These are phyloP conservation scores for Entomophthora muscae DNA, from an alignment of 371 early-diverging fungal genomes.

Conservation along the genomic window DNA sequence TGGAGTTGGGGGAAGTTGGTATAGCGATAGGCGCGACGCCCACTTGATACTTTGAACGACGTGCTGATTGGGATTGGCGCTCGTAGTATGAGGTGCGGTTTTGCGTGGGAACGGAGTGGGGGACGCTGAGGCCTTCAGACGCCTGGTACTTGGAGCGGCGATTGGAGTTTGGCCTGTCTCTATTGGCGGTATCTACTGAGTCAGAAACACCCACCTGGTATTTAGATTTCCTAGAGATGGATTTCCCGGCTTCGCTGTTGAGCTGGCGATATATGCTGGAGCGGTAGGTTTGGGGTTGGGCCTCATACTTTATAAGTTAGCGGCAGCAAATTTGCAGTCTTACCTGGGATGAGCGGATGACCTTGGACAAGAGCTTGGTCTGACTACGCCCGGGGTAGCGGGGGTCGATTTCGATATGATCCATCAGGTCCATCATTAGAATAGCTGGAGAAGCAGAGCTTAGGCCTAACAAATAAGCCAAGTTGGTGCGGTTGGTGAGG, in stretches of 20 bases:
- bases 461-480: too few species aligned
- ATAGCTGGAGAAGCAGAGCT: too few species aligned
- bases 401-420: slow-evolving; percentile 3
- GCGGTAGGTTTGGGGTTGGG: background rate
- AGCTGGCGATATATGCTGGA: background rate
- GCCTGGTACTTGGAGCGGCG: background rate
- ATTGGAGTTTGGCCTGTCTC: background rate
- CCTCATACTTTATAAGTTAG: background rate
- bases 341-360: slow-evolving; percentile 8
- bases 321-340: background rate
- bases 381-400: slow-evolving; percentile 3
- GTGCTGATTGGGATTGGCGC: background rate
- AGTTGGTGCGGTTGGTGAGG: too few species aligned
- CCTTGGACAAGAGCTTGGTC: slow-evolving; percentile 5
- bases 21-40: slow-evolving; percentile 1
- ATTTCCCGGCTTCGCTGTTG: background rate
- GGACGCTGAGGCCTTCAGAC: background rate
- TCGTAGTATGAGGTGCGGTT: background rate
- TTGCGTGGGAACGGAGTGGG: background rate
- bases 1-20: background rate
- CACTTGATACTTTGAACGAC: slow-evolving; percentile 2
- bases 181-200: background rate
- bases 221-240: background rate
- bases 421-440: slow-evolving; percentile 2
- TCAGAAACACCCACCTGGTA: background rate